A percentile compares a stretch with the other conserved stretches of the same genome.
Evolutionary conservation across 2,329 filamentous ascomycete species (phyloP).

Genomic region (Aspergillus sp.): DNA sequence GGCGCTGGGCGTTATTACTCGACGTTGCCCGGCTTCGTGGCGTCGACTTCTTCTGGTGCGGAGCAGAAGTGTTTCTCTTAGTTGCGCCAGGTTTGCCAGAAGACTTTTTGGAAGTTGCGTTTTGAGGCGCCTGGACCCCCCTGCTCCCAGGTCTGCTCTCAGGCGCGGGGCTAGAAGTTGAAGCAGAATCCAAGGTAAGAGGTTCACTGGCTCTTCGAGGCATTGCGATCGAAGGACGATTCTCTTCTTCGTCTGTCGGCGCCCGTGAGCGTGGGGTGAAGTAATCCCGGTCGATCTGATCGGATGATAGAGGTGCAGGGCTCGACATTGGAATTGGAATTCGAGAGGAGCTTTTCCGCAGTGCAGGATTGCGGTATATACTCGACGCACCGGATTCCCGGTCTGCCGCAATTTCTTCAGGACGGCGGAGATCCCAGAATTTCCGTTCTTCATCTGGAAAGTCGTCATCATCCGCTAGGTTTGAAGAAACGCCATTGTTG

Average conservation of each 20-base stretch:
- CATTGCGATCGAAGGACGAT: constrained; percentile 60
- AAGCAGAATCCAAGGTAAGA: constrained; percentile 23
- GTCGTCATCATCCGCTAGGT: constrained; percentile 38
- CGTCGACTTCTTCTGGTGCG: constrained; percentile 42
- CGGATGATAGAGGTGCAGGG: constrained; percentile 70
- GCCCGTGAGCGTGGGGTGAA: constrained; percentile 62
- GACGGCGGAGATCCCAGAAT: constrained; percentile 71
- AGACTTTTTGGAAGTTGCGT: constrained; percentile 32
- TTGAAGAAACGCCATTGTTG: constrained; percentile 29
- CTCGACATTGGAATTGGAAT: constrained; percentile 85
- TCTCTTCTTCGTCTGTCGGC: constrained; percentile 60
- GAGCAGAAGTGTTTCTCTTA: constrained; percentile 40
- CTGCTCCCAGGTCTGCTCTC: constrained; percentile 34
- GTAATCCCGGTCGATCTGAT: constrained; percentile 72
- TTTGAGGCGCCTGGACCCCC: constrained; percentile 27
- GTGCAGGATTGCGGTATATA: constrained; percentile 53
- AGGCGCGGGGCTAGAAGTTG: constrained; percentile 26
- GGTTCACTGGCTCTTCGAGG: constrained; percentile 67
- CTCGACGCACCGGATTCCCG: constrained; percentile 46
- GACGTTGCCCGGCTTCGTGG: constrained; percentile 36
- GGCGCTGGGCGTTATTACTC: constrained; percentile 47
- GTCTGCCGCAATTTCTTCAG: constrained; percentile 71
- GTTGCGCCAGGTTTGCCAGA: constrained; percentile 29
- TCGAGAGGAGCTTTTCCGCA: constrained; percentile 67
- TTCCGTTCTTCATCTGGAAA: constrained; percentile 46